Percentiles rank a stretch among this genome's conserved stretches.
These are phyloP conservation scores for Buxus sempervirens DNA, from an alignment of 164 flowering plant genomes.

Conservation along the genomic window DNA sequence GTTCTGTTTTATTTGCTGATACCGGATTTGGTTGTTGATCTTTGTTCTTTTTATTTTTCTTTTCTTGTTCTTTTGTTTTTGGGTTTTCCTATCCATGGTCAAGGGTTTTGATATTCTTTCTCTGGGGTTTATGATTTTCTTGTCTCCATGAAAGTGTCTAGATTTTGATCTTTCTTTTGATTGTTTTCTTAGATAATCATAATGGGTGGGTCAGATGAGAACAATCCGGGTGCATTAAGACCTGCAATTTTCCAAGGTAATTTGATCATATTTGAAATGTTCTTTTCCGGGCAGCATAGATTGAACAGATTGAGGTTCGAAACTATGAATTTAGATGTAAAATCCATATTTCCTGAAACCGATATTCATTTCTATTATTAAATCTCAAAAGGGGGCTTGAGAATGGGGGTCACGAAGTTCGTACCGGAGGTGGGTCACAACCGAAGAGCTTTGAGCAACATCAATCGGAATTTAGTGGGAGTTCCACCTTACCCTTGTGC, in stretches of 20 bases:
- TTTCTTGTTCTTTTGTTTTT: background rate
- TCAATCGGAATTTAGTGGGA: constrained; percentile 50
- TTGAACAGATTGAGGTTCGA: background rate
- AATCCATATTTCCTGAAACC: constrained; percentile 8
- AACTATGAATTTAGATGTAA: background rate
- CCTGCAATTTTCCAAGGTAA: constrained; percentile 39
- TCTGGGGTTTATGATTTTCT: constrained; percentile 1
- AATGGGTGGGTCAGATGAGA: constrained; percentile 81
- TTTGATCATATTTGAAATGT: background rate
- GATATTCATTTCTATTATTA: constrained; percentile 2
- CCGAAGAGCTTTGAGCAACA: constrained; percentile 66
- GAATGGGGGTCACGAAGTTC: constrained; percentile 36
- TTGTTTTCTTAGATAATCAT: constrained; percentile 21
- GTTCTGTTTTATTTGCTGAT: constrained; percentile 3
- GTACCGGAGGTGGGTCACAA: constrained; percentile 35
- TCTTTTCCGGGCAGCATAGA: background rate
- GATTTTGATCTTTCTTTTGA: constrained; percentile 3
- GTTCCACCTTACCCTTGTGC: constrained; percentile 55
- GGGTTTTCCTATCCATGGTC: background rate
- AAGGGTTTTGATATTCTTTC: background rate
- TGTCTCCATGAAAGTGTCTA: background rate
- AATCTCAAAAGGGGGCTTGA: constrained; percentile 22
- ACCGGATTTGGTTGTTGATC: constrained; percentile 13
- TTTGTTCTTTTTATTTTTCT: constrained; percentile 8
- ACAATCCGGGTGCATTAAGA: constrained; percentile 45